Evolutionary conservation across 2,329 filamentous ascomycete species (phyloP).

Genomic region (Incumbomyces delicatus): DNA sequence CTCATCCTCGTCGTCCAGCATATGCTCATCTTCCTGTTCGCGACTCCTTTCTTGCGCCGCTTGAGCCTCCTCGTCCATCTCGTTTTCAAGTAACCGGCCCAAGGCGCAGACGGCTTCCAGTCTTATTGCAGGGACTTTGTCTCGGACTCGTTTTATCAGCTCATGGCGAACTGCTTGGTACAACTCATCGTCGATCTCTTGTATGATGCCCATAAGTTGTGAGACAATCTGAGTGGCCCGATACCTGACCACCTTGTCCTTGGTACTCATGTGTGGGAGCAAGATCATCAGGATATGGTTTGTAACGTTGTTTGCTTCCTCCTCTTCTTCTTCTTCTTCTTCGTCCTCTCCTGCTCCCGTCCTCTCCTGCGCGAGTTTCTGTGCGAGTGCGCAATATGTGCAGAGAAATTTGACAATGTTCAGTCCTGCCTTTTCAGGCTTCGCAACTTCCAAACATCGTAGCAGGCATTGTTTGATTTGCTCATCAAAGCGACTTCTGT

Average conservation of each 20-base stretch:
- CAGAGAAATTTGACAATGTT: conserved; percentile 76
- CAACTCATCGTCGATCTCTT: conserved; percentile 82
- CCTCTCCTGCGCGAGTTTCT: conserved; percentile 47
- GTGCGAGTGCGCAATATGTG: conserved; percentile 57
- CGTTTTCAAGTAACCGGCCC: conserved; percentile 71
- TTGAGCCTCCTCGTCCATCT: conserved; percentile 52
- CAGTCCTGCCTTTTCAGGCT: conserved; percentile 81
- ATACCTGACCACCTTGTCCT: conserved; percentile 89
- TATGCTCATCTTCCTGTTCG: conserved; percentile 51
- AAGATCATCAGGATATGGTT: conserved; percentile 55
- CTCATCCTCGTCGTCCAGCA: conserved; percentile 52
- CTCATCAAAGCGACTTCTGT: conserved; percentile 62
- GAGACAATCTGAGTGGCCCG: conserved; percentile 81
- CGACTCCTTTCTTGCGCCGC: conserved; percentile 33
- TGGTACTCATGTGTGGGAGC: conserved; percentile 67
- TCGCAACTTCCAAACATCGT: conserved; percentile 77
- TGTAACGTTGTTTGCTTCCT: conserved; percentile 67
- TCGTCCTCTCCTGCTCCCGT: conserved; percentile 61
- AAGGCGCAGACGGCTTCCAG: conserved; percentile 86
- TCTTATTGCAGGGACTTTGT: conserved; percentile 88
- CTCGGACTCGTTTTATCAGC: conserved; percentile 73
- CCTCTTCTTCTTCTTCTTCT: conserved; percentile 38
- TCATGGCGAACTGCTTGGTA: conserved; percentile 74
- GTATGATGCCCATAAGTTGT: conserved; percentile 84
- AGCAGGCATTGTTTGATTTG: conserved; percentile 78